Evolutionary conservation across 495 filamentous ascomycete genomes (phyloP), one percentile per base, ranked within the genome.

Genomic region (Bryoglossum gracile): DNA sequence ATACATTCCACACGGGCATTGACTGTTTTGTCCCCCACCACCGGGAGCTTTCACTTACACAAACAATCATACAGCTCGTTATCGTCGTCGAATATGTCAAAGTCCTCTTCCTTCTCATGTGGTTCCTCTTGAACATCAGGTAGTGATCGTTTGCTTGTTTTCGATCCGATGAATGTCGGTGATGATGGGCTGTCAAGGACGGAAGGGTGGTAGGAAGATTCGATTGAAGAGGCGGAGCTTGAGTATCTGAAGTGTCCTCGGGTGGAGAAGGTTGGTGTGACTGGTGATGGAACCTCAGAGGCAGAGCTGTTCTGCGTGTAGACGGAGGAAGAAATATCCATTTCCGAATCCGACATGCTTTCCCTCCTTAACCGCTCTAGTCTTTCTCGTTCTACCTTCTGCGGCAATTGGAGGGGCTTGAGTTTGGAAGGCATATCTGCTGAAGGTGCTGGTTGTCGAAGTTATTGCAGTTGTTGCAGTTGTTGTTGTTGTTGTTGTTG

Each of bases 221-320:
- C 73, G 39, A 76, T 65, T 2, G 72, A 76, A 0, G 75, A 75
- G 17, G 65, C 62, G 1, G 75, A 77, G 41, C 68, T 72, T 2
- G 81, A 73, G 53, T 68, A 81, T 57, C 79, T 68, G 28, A 71
- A 58, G 56, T 81, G 76, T 21, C 70, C 70, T 43, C 72, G 75
- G 30, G 28, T 11, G 10, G 77, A 79, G 53, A 82, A 82, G 17
- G 75, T 78, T 23, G 81, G 77, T 25, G 79, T 78, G 34, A 77
- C 65, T 13, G 81, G 80, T 23, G 79, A 78, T 13, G 78, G 71
- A 36, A 72, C 54, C 50, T 78, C 79, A 8, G 82, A 83, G 22
- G 73, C 70, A 28, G 73, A 77, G 17, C 76, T 76, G 56, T 69
- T 70, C 19, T 53, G 50, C 13, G 53, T 49, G 32, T 50, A 51